phyloP scores from a whole-genome alignment of 352 stramenopile genomes.

The Globisporangium heterothallicum region DNA sequence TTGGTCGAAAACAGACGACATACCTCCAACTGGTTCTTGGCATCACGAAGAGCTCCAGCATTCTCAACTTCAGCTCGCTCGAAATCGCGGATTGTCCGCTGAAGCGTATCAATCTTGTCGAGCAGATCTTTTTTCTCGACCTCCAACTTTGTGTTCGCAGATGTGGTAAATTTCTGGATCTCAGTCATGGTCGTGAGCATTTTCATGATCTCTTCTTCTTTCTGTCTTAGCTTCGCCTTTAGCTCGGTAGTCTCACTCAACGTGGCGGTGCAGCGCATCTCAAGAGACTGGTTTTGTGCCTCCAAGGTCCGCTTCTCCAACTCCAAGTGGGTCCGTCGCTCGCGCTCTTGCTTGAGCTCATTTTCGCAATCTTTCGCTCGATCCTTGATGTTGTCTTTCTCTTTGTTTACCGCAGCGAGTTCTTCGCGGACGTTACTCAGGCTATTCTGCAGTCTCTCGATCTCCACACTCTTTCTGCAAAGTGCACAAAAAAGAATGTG shows the following conservation, averaged over 20 bases:
- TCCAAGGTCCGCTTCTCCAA: slow-evolving; percentile 64
- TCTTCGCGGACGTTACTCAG: slow-evolving; percentile 46
- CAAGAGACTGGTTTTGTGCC: slow-evolving; percentile 47
- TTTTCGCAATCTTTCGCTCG: slow-evolving; percentile 31
- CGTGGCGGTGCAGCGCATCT: slow-evolving; percentile 29
- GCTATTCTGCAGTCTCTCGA: slow-evolving; percentile 49
- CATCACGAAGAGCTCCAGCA: slow-evolving; percentile 35
- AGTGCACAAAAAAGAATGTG: not conserved
- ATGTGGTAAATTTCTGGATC: slow-evolving; percentile 69
- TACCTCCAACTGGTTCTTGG: slow-evolving; percentile 48
- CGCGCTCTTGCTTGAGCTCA: slow-evolving; percentile 46
- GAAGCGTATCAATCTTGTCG: slow-evolving; percentile 53
- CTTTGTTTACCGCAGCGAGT: slow-evolving; percentile 37
- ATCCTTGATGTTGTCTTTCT: slow-evolving; percentile 43
- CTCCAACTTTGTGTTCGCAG: slow-evolving; percentile 57
- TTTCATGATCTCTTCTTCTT: slow-evolving; percentile 63
- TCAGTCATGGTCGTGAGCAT: slow-evolving; percentile 66
- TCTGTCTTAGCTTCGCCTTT: slow-evolving; percentile 58
- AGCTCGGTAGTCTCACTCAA: slow-evolving; percentile 36
- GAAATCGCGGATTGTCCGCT: slow-evolving; percentile 38
- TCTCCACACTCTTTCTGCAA: slow-evolving; percentile 38
- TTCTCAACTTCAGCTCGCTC: slow-evolving; percentile 50
- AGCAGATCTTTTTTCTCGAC: slow-evolving; percentile 61
- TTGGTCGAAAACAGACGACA: not conserved
- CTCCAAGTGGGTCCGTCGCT: slow-evolving; percentile 43